Conservation (phyloP, 2,329 filamentous ascomycete genomes). For the Sporothrix euskadiensis region DNA sequence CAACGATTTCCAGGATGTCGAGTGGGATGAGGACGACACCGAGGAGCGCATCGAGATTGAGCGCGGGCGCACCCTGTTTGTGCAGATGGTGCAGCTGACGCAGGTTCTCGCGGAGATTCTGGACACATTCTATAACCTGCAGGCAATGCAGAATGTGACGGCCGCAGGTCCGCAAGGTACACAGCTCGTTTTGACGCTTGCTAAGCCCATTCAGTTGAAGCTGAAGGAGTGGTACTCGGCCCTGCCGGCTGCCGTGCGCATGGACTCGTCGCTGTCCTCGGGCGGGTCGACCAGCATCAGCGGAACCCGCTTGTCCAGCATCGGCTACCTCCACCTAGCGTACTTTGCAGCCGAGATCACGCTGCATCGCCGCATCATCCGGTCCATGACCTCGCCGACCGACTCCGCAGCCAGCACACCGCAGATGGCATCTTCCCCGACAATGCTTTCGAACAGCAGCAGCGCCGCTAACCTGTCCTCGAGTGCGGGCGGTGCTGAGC, state of each 20-base stretch:
- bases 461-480: slow-evolving; percentile 23
- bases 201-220: slow-evolving; percentile 79
- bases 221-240: slow-evolving; percentile 79
- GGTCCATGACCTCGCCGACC: slow-evolving; percentile 62
- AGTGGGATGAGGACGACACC: slow-evolving; percentile 61
- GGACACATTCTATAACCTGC: slow-evolving; percentile 78
- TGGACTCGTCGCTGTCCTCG: slow-evolving; percentile 60
- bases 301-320: slow-evolving; percentile 56
- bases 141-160: slow-evolving; percentile 68
- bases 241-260: slow-evolving; percentile 63
- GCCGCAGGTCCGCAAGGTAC: slow-evolving; percentile 69
- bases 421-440: slow-evolving; percentile 28
- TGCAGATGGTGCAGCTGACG: slow-evolving; percentile 73
- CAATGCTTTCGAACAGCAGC: slow-evolving; percentile 33
- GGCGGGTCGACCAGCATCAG: slow-evolving; percentile 41
- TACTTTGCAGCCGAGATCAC: slow-evolving; percentile 96
- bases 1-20: slow-evolving; percentile 72
- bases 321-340: slow-evolving; percentile 80
- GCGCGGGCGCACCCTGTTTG: slow-evolving; percentile 69
- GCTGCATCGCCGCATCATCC: slow-evolving; percentile 85
- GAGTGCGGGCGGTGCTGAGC: slow-evolving; percentile 55
- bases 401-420: slow-evolving; percentile 42
- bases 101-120: slow-evolving; percentile 77
- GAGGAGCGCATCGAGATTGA: slow-evolving; percentile 67
- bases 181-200: slow-evolving; percentile 69